These are phyloP conservation scores for Euphorbia schlechtendalii DNA, from an alignment of 441 rosid genomes.

Conservation along the genomic window DNA sequence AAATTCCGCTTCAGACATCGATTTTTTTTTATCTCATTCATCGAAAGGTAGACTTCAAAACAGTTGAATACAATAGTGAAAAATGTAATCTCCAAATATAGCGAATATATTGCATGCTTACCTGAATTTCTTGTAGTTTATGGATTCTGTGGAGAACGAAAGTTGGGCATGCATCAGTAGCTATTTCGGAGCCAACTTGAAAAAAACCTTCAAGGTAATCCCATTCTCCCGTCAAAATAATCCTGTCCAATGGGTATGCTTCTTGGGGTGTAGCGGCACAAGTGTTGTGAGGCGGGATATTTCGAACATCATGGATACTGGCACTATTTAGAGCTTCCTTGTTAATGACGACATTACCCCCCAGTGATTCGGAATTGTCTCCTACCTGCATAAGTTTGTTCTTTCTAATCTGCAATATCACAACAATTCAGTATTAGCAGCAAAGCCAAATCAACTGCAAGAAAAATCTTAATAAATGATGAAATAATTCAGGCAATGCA, in stretches of 20 bases:
- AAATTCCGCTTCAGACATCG: not conserved
- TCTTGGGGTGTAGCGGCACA: slow-evolving; percentile 47
- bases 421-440: not conserved
- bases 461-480: not conserved
- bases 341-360: slow-evolving; percentile 29
- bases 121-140: slow-evolving; percentile 49
- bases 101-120: slow-evolving; percentile 21
- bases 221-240: slow-evolving; percentile 68
- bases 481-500: not conserved
- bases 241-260: slow-evolving; percentile 71
- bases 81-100: not conserved
- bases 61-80: too few relatives aligned
- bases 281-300: slow-evolving; percentile 61
- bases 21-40: not conserved
- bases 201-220: slow-evolving; percentile 49
- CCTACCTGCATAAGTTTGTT: slow-evolving; percentile 29
- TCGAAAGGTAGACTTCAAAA: too few relatives aligned
- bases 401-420: slow-evolving; percentile 37
- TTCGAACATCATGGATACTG: slow-evolving; percentile 35
- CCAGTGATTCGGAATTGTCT: slow-evolving; percentile 39
- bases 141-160: slow-evolving; percentile 69
- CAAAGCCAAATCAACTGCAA: too few relatives aligned
- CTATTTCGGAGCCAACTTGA: slow-evolving; percentile 24
- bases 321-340: slow-evolving; percentile 45
- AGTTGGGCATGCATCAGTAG: slow-evolving; percentile 38